A percentile compares a stretch with the other conserved stretches of the same genome.
Evolutionary conservation across 495 filamentous ascomycete genomes (phyloP).

Genomic region (Bacidia rubella): DNA sequence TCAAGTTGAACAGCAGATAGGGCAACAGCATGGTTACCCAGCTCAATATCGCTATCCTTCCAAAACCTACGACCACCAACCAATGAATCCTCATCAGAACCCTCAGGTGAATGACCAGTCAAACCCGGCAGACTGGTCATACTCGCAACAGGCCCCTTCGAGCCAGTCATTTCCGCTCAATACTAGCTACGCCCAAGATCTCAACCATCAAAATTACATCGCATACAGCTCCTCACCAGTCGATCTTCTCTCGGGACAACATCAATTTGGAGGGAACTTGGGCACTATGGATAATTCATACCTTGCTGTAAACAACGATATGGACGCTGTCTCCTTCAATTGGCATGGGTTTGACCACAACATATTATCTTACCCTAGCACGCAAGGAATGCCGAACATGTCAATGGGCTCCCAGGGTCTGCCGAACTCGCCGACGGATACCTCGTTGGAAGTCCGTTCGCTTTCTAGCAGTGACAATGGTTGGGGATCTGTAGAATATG

Average conservation of each 20-base stretch:
- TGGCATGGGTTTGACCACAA: conserved; percentile 63
- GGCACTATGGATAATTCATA: conserved; percentile 49
- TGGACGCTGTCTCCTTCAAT: conserved; percentile 54
- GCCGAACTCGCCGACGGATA: conserved; percentile 64
- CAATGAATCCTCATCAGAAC: not conserved
- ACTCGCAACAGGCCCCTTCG: conserved; percentile 3
- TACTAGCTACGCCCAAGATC: conserved; percentile 34
- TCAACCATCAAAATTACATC: conserved; percentile 34
- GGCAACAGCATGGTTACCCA: conserved; percentile 19
- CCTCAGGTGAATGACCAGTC: conserved; percentile 9
- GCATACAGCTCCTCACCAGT: conserved; percentile 47
- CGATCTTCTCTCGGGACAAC: conserved; percentile 56
- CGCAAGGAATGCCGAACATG: conserved; percentile 27
- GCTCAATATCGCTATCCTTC: not conserved
- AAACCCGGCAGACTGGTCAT: conserved; percentile 26
- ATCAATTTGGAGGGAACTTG: conserved; percentile 46
- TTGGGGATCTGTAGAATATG: conserved; percentile 60
- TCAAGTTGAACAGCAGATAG: conserved; percentile 38
- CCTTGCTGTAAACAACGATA: conserved; percentile 49
- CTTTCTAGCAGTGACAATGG: conserved; percentile 73
- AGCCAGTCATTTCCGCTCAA: conserved; percentile 27
- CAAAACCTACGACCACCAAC: not conserved
- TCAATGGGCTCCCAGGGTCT: conserved; percentile 27
- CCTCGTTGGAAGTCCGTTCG: conserved; percentile 71
- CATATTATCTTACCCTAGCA: conserved; percentile 33